Evolutionary conservation across 768 basidiomycete species (phyloP).

Genomic region (Pulveroboletus frians): DNA sequence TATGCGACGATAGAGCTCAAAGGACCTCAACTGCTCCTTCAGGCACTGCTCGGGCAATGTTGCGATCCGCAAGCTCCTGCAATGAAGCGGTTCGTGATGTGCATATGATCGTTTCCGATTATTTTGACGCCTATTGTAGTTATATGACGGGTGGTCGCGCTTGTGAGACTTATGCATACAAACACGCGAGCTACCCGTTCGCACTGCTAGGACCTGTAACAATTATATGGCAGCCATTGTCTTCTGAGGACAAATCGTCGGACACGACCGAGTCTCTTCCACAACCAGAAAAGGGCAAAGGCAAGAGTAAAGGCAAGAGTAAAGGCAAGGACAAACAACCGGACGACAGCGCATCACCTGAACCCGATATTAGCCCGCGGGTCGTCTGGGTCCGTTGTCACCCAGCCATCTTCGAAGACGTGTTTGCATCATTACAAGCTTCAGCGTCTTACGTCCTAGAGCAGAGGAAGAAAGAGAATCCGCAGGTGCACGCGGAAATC

Average conservation of each 20-base stretch:
- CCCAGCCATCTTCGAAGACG: slow-evolving; percentile 61
- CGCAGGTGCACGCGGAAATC: slow-evolving; percentile 33
- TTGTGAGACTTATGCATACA: slow-evolving; percentile 65
- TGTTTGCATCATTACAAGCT: slow-evolving; percentile 46
- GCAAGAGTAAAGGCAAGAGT: neutral
- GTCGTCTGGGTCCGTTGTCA: slow-evolving; percentile 76
- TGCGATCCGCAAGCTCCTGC: slow-evolving; percentile 67
- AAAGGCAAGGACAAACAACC: slow-evolving; percentile 32
- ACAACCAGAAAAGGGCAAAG: slow-evolving; percentile 11
- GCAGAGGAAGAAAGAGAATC: slow-evolving; percentile 23
- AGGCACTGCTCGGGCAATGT: slow-evolving; percentile 45
- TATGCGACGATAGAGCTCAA: slow-evolving; percentile 68
- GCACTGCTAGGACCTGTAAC: slow-evolving; percentile 65
- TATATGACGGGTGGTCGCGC: slow-evolving; percentile 61
- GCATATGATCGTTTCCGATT: neutral
- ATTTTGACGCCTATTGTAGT: slow-evolving; percentile 34
- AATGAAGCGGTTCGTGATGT: slow-evolving; percentile 47
- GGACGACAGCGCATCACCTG: slow-evolving; percentile 8
- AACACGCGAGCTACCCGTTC: slow-evolving; percentile 57
- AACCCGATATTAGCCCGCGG: slow-evolving; percentile 27
- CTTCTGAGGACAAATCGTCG: neutral
- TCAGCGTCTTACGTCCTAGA: slow-evolving; percentile 50
- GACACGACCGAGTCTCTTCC: neutral
- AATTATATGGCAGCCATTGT: slow-evolving; percentile 64
- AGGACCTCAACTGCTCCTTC: slow-evolving; percentile 55